Conservation (phyloP, 1,284 basidiomycete species). For the Fomitopsis betulina region DNA sequence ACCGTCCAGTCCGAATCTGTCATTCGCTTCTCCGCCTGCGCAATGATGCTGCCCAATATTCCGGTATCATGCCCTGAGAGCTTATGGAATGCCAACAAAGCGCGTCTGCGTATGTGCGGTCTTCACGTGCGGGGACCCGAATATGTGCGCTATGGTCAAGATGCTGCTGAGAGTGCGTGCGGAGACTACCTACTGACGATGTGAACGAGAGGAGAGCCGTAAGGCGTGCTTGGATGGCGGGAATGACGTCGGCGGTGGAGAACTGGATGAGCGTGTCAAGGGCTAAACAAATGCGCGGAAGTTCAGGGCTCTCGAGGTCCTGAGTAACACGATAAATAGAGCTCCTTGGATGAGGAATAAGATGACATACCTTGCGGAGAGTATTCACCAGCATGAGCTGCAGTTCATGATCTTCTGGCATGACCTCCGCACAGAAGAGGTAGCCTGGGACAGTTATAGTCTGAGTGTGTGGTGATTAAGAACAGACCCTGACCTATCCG, state of each 20-base stretch:
- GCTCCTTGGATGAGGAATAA: too few relatives aligned
- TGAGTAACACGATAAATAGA: constrained; percentile 19
- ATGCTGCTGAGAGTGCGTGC: not conserved
- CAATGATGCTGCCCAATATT: constrained; percentile 42
- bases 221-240: constrained; percentile 66
- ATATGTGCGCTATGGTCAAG: not conserved
- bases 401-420: constrained; percentile 63
- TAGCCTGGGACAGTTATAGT: constrained; percentile 46
- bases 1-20: constrained; percentile 45
- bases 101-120: constrained; percentile 53
- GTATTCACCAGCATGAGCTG: constrained; percentile 82
- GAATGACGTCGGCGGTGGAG: constrained; percentile 60
- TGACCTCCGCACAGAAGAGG: constrained; percentile 66
- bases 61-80: constrained; percentile 45
- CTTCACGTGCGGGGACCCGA: constrained; percentile 29
- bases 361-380: constrained; percentile 55
- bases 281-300: constrained; percentile 62
- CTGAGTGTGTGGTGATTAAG: not conserved
- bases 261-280: constrained; percentile 59
- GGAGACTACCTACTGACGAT: constrained; percentile 56
- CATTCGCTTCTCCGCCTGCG: constrained; percentile 39
- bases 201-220: constrained; percentile 60
- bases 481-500: constrained; percentile 49
- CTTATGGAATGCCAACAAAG: constrained; percentile 53
- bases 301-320: constrained; percentile 59